A percentile compares a stretch with the other conserved stretches of the same genome.
Conservation (phyloP, 202 grass and related monocot genomes). For the Setaria viridis region DNA sequence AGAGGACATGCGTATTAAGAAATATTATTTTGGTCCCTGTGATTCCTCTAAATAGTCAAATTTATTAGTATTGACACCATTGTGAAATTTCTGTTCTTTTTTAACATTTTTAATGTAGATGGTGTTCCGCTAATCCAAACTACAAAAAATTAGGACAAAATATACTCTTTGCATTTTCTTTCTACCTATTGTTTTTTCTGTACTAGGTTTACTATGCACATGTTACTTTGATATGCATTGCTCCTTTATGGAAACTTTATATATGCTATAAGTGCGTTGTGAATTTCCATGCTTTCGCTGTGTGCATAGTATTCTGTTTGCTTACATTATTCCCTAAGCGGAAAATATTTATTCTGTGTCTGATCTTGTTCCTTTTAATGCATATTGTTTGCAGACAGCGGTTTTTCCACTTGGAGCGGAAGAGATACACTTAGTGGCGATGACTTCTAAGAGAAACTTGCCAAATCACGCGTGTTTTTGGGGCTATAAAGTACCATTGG, state of each 20-base stretch:
- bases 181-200: background rate
- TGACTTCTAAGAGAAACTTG: slow-evolving; percentile 72
- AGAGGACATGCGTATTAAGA: slow-evolving; percentile 18
- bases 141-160: background rate
- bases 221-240: background rate
- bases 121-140: slow-evolving; percentile 9
- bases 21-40: background rate
- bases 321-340: background rate
- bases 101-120: slow-evolving; percentile 5
- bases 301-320: background rate
- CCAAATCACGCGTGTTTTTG: slow-evolving; percentile 76
- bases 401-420: slow-evolving; percentile 70
- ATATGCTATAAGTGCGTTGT: slow-evolving; percentile 9
- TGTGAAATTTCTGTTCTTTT: background rate
- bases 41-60: slow-evolving; percentile 3
- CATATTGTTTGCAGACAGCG: slow-evolving; percentile 70
- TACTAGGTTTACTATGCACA: background rate
- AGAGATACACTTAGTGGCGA: slow-evolving; percentile 94
- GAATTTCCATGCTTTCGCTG: slow-evolving; percentile 4
- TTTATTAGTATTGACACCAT: background rate
- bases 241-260: slow-evolving; percentile 1
- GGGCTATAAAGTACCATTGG: slow-evolving; percentile 77
- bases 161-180: background rate
- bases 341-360: background rate
- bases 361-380: slow-evolving; percentile 19